These are phyloP conservation scores for Penicillium soppii DNA, from an alignment of 495 filamentous ascomycete species.

Conservation along the genomic window DNA sequence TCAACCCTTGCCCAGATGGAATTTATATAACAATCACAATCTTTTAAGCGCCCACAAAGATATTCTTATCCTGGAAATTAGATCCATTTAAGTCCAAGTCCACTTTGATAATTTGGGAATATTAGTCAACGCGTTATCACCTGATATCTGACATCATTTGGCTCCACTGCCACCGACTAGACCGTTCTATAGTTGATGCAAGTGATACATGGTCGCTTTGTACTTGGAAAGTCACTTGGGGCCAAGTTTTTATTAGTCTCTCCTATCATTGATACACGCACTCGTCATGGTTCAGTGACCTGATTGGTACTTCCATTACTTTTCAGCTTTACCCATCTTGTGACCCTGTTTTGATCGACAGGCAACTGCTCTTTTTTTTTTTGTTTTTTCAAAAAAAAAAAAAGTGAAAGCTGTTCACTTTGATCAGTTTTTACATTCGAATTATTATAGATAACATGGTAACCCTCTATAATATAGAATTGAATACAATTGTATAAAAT, in stretches of 20 bases:
- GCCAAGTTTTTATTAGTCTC: neutral
- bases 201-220: constrained; percentile 2
- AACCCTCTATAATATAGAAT: no score
- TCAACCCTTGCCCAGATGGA: no score
- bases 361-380: constrained; percentile 18
- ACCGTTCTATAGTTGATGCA: constrained; percentile 13
- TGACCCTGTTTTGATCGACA: constrained; percentile 31
- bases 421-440: neutral
- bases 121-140: neutral
- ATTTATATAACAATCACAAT: no score
- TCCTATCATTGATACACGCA: neutral
- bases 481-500: no score
- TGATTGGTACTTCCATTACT: constrained; percentile 20
- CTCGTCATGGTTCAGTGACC: constrained; percentile 4
- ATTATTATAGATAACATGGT: neutral
- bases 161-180: constrained; percentile 3
- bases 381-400: no score
- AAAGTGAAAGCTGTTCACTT: no score
- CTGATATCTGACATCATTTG: constrained; percentile 5
- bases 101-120: neutral
- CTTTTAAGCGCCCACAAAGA: no score
- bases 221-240: constrained; percentile 2
- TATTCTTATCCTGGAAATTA: no score
- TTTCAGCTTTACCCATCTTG: constrained; percentile 12
- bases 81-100: constrained; percentile 18